phyloP scores from a whole-genome alignment of 441 rosid species.

The Euphorbia schlechtendalii region DNA sequence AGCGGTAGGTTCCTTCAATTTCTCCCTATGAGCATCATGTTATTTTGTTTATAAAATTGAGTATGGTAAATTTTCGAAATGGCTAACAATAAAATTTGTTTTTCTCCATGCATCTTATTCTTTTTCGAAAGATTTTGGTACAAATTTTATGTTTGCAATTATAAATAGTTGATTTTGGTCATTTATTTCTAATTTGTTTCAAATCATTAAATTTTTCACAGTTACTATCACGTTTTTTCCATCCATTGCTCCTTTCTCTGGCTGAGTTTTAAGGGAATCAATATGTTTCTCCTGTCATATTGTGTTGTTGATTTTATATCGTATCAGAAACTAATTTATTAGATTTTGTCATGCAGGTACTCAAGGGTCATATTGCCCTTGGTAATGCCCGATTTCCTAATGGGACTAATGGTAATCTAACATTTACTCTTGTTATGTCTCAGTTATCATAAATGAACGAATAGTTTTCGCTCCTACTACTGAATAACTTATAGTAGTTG shows the following conservation, averaged over 20 bases:
- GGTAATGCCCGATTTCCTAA: conserved; percentile 83
- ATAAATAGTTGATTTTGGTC: conserved; percentile 4
- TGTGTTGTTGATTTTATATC: background rate
- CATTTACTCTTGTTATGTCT: conserved; percentile 1
- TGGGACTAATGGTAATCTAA: conserved; percentile 67
- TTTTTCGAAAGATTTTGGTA: background rate
- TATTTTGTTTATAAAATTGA: background rate
- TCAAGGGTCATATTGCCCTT: conserved; percentile 88
- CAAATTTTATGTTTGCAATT: background rate
- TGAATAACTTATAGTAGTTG: background rate
- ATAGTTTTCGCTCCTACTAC: background rate
- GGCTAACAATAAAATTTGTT: background rate
- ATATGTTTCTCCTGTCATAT: background rate
- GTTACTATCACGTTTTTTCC: no score
- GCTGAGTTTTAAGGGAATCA: background rate
- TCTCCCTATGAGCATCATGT: background rate
- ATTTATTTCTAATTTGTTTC: background rate
- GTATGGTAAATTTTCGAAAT: background rate
- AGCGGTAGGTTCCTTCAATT: conserved; percentile 43
- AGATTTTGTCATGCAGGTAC: conserved; percentile 39
- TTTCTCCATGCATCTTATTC: background rate
- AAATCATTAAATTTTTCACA: background rate
- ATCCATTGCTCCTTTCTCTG: background rate
- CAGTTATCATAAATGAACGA: conserved; percentile 1
- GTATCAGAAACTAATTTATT: background rate